Evolutionary conservation across 169 alveolate genomes (phyloP), one percentile per base, ranked within the genome.

Genomic region (Cryptosporidium meleagridis): DNA sequence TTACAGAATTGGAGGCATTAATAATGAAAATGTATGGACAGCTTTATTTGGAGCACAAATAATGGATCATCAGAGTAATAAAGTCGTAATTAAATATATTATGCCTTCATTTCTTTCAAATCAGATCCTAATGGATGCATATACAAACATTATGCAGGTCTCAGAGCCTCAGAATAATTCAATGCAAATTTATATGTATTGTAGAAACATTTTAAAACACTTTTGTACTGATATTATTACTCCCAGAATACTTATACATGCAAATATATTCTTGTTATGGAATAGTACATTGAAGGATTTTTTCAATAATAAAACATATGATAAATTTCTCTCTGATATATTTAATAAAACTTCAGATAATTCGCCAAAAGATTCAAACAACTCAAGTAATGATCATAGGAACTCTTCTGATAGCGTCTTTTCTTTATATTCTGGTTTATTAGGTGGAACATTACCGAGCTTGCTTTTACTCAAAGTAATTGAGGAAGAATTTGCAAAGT

Each of bases 401-500:
- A 51, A 26, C 44, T 4, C 31, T 35, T 33, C 86, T n/a, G 33
- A 65, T 62, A 37, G 65, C 9, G 26, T 62, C 7, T 44, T 59
- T 62, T 44, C 72, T 33, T 53, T 80, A 39, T 80, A 80, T 48
- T 3, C 89, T 16, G 70, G 67, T 26, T 12, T 80, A 29, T 14
- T 80, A 10, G 48, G 35, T 3, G 89, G 89, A 7, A 80, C 61
- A 8, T 29, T 80, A 26, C 89, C 89, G 3, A 80, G 89, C 29
- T 45, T 80, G 10, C 68, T 80, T 12, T 31, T 80, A 18, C 59
- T 80, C 9, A 59, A 29, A 45, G 75, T 65, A 14, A 23, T 80
- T 12, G 89, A 80, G 35, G 89, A 80, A 23, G 89, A 80, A 41
- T 80, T 80, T 80, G 73, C 89, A 16, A 80, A 80, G 44, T 80